These are phyloP conservation scores for Alternaria triticimaculans DNA, from an alignment of 2,329 filamentous ascomycete genomes.

Conservation along the genomic window DNA sequence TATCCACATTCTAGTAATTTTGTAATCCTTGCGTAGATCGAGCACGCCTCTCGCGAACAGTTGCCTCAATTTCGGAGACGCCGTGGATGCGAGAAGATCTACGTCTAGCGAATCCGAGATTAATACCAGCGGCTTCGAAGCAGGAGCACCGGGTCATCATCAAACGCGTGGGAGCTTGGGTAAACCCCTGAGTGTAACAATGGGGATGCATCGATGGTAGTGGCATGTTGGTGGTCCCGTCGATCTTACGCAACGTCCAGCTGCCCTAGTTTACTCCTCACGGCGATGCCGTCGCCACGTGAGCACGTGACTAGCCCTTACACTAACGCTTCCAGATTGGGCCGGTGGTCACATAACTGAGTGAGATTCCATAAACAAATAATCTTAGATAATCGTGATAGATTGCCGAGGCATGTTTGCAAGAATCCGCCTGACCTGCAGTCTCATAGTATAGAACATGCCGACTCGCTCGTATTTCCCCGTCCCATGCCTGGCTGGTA, in stretches of 20 bases:
- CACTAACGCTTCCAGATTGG: background rate
- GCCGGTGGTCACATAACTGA: background rate
- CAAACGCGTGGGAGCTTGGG: background rate
- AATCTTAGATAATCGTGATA: background rate
- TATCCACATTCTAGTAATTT: background rate
- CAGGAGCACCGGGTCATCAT: background rate
- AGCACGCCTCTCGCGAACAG: background rate
- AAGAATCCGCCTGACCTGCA: background rate
- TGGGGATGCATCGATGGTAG: background rate
- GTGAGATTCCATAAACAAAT: too few species aligned
- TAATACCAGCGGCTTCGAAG: background rate
- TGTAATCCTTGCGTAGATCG: background rate
- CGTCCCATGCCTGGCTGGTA: background rate
- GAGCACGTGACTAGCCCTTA: background rate
- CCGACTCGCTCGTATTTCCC: background rate
- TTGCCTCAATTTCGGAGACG: background rate
- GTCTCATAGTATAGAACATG: background rate
- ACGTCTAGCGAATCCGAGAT: background rate
- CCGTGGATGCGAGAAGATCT: constrained; percentile 1
- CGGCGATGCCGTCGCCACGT: constrained; percentile 13
- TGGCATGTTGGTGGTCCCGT: background rate
- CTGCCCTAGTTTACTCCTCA: background rate
- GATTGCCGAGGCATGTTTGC: constrained; percentile 4
- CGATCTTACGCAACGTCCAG: background rate
- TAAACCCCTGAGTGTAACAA: background rate